Evolutionary conservation across 805 yeast genomes (phyloP).

Genomic region (Cyberlindnera galapagoensis): DNA sequence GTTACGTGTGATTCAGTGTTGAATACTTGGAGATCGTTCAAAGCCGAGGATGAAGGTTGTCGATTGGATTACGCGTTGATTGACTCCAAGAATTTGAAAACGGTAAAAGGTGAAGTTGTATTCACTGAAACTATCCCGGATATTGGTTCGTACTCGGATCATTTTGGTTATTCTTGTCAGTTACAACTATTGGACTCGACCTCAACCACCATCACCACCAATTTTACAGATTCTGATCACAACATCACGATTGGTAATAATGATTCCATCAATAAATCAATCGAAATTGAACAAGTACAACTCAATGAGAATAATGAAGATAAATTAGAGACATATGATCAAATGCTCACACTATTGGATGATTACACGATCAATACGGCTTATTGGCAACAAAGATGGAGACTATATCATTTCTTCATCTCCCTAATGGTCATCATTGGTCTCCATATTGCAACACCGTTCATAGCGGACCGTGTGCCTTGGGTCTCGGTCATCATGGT

Average conservation of each 20-base stretch:
- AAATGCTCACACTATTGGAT: constrained; percentile 40
- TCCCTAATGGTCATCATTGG: constrained; percentile 50
- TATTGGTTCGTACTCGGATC: constrained; percentile 83
- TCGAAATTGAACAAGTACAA: constrained; percentile 2
- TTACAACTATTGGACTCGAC: constrained; percentile 26
- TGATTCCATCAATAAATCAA: constrained; percentile 1
- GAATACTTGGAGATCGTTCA: constrained; percentile 72
- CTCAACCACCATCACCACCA: too few species aligned
- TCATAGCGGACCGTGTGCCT: constrained; percentile 46
- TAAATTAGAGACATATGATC: constrained; percentile 32
- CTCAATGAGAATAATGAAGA: constrained; percentile 3
- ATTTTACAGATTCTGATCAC: too few species aligned
- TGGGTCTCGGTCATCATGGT: constrained; percentile 69
- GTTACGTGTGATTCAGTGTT: constrained; percentile 84
- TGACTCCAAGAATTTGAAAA: constrained; percentile 46
- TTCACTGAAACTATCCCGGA: constrained; percentile 65
- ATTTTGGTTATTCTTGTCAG: constrained; percentile 68
- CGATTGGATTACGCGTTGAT: constrained; percentile 86
- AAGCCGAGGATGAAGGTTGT: constrained; percentile 42
- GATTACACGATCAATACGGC: constrained; percentile 47
- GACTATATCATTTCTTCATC: constrained; percentile 55
- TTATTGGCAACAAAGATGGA: constrained; percentile 55
- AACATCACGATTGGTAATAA: too few species aligned
- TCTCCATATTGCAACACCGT: constrained; percentile 47
- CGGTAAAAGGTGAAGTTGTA: constrained; percentile 58